A percentile compares a stretch with the other conserved stretches of the same genome.
phyloP scores from a whole-genome alignment of 441 rosid genomes.

The Gossypium lobatum region DNA sequence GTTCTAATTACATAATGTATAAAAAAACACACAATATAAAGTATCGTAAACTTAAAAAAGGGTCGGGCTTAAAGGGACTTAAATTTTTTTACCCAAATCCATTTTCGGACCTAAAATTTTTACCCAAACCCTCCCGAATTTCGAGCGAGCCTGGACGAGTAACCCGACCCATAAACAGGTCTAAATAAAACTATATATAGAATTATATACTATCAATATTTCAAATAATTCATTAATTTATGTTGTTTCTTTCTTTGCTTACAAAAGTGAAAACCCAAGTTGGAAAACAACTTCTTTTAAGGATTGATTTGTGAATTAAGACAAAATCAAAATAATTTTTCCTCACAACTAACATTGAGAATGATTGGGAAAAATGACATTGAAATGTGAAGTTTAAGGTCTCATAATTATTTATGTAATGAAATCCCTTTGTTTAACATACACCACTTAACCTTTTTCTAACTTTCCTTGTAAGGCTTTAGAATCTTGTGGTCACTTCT shows the following conservation, averaged over 20 bases:
- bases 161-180: no score
- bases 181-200: no score
- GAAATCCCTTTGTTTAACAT: neutral
- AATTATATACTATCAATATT: no score
- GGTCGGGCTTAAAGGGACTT: no score
- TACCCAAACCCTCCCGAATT: rapidly evolving
- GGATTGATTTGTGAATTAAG: neutral
- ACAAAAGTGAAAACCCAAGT: neutral
- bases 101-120: no score
- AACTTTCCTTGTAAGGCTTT: slow-evolving; percentile 27
- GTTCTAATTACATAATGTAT: no score
- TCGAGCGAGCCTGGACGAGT: no score
- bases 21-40: no score
- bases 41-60: no score
- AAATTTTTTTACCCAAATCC: no score
- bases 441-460: neutral
- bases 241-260: no score
- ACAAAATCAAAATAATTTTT: neutral
- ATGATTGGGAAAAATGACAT: slow-evolving; percentile 19
- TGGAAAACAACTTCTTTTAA: neutral
- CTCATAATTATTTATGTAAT: neutral
- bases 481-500: neutral
- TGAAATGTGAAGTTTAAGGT: slow-evolving; percentile 20
- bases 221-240: no score
- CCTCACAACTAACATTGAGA: slow-evolving; percentile 12